phyloP scores from a whole-genome alignment of 768 basidiomycete species.

The Hydnomerulius pinastri region DNA sequence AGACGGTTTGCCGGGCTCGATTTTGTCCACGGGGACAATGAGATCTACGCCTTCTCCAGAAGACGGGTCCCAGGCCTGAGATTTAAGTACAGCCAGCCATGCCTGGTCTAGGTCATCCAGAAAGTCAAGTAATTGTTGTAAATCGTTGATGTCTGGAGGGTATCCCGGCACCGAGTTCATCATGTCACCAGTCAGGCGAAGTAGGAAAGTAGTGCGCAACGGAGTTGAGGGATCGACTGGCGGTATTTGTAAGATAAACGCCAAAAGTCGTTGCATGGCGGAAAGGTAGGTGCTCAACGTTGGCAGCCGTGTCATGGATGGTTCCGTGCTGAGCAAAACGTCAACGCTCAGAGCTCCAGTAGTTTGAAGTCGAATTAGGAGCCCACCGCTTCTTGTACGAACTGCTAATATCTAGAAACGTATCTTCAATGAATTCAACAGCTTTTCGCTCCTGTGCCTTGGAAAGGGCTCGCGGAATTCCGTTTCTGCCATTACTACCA shows the following conservation, averaged over 20 bases:
- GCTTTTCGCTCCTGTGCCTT: slow-evolving; percentile 63
- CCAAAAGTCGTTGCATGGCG: slow-evolving; percentile 55
- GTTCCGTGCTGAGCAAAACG: slow-evolving; percentile 21
- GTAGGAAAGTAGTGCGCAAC: slow-evolving; percentile 65
- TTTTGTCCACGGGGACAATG: slow-evolving; percentile 40
- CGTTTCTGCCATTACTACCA: not conserved
- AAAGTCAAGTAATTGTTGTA: slow-evolving; percentile 63
- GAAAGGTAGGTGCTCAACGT: slow-evolving; percentile 63
- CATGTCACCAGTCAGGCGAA: slow-evolving; percentile 70
- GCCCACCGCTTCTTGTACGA: slow-evolving; percentile 76
- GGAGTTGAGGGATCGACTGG: slow-evolving; percentile 71
- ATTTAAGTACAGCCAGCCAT: slow-evolving; percentile 66
- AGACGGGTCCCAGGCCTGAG: slow-evolving; percentile 66
- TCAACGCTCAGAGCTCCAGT: not conserved
- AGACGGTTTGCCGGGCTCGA: slow-evolving; percentile 19
- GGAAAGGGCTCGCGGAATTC: slow-evolving; percentile 39
- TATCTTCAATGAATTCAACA: slow-evolving; percentile 63
- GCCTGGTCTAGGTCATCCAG: slow-evolving; percentile 74
- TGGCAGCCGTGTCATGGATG: slow-evolving; percentile 49
- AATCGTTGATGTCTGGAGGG: slow-evolving; percentile 40
- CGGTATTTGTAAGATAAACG: slow-evolving; percentile 71
- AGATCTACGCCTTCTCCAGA: slow-evolving; percentile 43
- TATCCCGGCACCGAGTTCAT: slow-evolving; percentile 66
- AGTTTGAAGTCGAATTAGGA: not conserved
- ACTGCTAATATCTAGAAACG: slow-evolving; percentile 65